These are phyloP conservation scores for Leishmania gerbilli DNA, from an alignment of 208 protist genomes.

Conservation along the genomic window DNA sequence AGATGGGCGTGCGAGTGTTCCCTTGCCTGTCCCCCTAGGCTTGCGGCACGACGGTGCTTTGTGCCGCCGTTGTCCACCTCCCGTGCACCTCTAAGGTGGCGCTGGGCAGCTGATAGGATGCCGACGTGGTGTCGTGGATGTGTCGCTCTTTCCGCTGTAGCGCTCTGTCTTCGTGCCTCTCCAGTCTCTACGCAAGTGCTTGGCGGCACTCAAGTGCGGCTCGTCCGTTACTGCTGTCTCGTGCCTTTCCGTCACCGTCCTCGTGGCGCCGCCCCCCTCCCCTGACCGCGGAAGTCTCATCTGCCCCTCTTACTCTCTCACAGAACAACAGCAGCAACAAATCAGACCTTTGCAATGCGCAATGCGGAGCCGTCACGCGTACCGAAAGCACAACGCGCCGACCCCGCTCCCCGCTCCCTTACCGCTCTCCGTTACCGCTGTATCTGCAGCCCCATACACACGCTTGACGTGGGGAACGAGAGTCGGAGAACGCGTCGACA, in stretches of 20 bases:
- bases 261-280: background rate
- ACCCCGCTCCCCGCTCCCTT: background rate
- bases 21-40: conserved; percentile 20
- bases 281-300: background rate
- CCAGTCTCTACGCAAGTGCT: background rate
- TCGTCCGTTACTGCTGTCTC: background rate
- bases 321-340: background rate
- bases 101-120: background rate
- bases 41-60: background rate
- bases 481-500: too few species aligned
- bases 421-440: background rate
- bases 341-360: background rate
- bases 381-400: background rate
- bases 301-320: background rate
- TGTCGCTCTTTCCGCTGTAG: background rate
- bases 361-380: background rate
- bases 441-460: background rate
- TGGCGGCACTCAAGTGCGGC: background rate
- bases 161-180: background rate
- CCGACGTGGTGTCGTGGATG: background rate
- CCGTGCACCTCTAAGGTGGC: background rate
- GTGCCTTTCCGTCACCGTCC: background rate
- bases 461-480: background rate
- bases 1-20: conserved; percentile 71
- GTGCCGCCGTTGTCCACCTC: background rate